These are phyloP conservation scores for Cardamine chenopodiifolia DNA, from an alignment of 345 rosid species.

Conservation along the genomic window DNA sequence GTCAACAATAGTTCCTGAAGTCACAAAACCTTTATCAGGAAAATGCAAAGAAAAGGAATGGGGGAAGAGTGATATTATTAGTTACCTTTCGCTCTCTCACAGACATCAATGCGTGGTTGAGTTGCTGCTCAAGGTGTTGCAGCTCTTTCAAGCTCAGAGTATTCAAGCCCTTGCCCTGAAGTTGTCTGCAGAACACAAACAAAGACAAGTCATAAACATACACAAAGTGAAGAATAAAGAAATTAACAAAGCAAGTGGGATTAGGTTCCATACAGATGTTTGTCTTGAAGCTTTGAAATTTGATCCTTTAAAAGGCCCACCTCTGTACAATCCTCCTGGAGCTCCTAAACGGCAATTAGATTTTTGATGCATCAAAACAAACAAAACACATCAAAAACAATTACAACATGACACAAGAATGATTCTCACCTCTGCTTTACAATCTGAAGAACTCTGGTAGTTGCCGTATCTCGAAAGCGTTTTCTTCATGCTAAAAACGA, in stretches of 20 bases:
- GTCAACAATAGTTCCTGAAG: slow-evolving; percentile 74
- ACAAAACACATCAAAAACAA: not conserved
- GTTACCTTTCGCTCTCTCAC: slow-evolving; percentile 81
- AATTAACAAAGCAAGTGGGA: not conserved
- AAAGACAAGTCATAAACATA: not conserved
- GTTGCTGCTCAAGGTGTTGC: slow-evolving; percentile 72
- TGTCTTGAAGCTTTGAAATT: slow-evolving; percentile 67
- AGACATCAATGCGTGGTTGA: slow-evolving; percentile 59
- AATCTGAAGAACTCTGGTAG: slow-evolving; percentile 54
- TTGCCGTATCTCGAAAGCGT: slow-evolving; percentile 72
- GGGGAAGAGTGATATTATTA: not conserved
- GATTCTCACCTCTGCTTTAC: slow-evolving; percentile 58
- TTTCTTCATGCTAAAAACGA: slow-evolving; percentile 64
- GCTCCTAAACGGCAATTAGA: slow-evolving; percentile 31
- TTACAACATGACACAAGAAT: slow-evolving; percentile 6
- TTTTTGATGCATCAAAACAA: not conserved
- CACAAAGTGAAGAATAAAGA: not conserved
- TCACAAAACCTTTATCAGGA: slow-evolving; percentile 21
- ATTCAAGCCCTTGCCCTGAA: slow-evolving; percentile 69
- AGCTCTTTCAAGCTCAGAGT: slow-evolving; percentile 70
- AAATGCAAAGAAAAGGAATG: slow-evolving; percentile 1
- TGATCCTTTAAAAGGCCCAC: slow-evolving; percentile 62
- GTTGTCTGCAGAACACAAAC: slow-evolving; percentile 47
- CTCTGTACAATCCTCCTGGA: slow-evolving; percentile 56
- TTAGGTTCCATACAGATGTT: slow-evolving; percentile 61